phyloP scores from a whole-genome alignment of 495 filamentous ascomycete genomes.

The Aspergillus baeticus region DNA sequence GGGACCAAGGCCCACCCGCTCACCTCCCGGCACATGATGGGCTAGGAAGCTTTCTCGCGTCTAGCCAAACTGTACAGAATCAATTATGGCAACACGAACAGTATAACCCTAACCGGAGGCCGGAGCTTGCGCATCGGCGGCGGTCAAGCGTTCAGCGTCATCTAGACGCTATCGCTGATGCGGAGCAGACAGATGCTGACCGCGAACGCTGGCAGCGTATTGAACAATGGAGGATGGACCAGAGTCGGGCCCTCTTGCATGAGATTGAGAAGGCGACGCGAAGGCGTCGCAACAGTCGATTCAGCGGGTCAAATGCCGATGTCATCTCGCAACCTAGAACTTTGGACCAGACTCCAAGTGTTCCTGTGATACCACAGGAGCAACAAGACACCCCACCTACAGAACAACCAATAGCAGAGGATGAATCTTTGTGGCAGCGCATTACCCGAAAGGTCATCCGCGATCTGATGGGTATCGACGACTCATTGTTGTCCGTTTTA shows the following conservation, averaged over 20 bases:
- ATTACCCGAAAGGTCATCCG: slow-evolving; percentile 84
- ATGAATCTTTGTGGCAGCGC: slow-evolving; percentile 73
- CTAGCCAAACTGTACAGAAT: slow-evolving; percentile 61
- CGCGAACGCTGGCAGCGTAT: slow-evolving; percentile 76
- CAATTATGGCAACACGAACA: slow-evolving; percentile 83
- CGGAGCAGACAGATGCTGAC: slow-evolving; percentile 52
- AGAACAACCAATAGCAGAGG: slow-evolving; percentile 20
- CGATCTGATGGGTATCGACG: slow-evolving; percentile 90
- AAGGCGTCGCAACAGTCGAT: slow-evolving; percentile 46
- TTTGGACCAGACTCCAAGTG: slow-evolving; percentile 17
- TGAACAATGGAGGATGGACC: slow-evolving; percentile 88
- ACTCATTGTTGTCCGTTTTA: slow-evolving; percentile 75
- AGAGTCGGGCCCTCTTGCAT: slow-evolving; percentile 78
- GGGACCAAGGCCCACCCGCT: slow-evolving; percentile 54
- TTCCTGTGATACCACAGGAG: slow-evolving; percentile 24
- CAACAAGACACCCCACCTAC: slow-evolving; percentile 13
- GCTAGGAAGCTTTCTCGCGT: slow-evolving; percentile 73
- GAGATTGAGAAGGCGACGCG: slow-evolving; percentile 86
- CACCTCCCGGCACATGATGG: slow-evolving; percentile 91
- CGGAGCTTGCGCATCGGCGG: slow-evolving; percentile 37
- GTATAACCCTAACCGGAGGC: slow-evolving; percentile 65
- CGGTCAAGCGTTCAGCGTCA: slow-evolving; percentile 62
- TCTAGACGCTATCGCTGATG: slow-evolving; percentile 63
- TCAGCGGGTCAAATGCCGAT: slow-evolving; percentile 30
- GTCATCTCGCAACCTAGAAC: slow-evolving; percentile 17